Evolutionary conservation across 2,329 filamentous ascomycete genomes (phyloP).

Genomic region (Boeremia exigua): DNA sequence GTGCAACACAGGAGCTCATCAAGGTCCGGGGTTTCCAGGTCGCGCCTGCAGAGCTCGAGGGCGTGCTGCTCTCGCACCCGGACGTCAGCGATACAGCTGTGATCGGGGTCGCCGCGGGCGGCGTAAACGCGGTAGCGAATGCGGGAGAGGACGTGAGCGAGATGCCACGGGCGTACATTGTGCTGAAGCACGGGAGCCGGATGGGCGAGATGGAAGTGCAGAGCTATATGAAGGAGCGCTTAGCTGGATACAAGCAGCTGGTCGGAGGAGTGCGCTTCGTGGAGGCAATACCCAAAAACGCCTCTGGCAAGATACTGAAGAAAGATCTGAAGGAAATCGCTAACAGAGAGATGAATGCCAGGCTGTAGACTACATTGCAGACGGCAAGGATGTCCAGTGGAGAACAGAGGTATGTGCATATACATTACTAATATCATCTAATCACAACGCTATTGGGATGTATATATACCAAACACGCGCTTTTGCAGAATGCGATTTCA

Average conservation of each 20-base stretch:
- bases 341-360: constrained; percentile 27
- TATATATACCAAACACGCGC: not conserved
- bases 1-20: constrained; percentile 39
- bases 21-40: constrained; percentile 49
- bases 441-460: not conserved
- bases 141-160: constrained; percentile 49
- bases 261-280: constrained; percentile 40
- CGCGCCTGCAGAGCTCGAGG: constrained; percentile 47
- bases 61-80: constrained; percentile 47
- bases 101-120: constrained; percentile 50
- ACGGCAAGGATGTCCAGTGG: not conserved
- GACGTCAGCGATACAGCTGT: constrained; percentile 44
- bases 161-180: constrained; percentile 55
- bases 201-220: constrained; percentile 33
- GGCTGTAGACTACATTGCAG: constrained; percentile 25
- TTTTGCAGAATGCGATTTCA: constrained; percentile 9
- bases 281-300: constrained; percentile 40
- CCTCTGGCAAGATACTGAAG: constrained; percentile 45
- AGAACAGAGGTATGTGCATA: not conserved
- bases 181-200: constrained; percentile 40
- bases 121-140: constrained; percentile 3
- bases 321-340: constrained; percentile 35
- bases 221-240: constrained; percentile 30
- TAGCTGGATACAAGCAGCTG: constrained; percentile 50
- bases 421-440: not conserved